A percentile compares a stretch with the other conserved stretches of the same genome.
These are phyloP conservation scores for Hymenoscyphus fructigenus DNA, from an alignment of 2,329 filamentous ascomycete genomes.

Conservation along the genomic window DNA sequence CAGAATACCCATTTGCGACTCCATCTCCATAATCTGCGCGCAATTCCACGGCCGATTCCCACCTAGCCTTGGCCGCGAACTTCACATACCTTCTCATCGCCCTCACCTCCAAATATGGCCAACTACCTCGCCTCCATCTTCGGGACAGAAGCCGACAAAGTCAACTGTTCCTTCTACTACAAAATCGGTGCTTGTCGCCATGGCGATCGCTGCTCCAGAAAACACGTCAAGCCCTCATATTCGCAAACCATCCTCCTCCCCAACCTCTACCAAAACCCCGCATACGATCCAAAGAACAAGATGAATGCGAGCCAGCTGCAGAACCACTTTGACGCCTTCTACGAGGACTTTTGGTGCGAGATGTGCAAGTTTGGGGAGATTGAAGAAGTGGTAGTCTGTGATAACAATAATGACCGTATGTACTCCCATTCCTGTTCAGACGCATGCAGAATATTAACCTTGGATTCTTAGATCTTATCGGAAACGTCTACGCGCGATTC, in stretches of 20 bases:
- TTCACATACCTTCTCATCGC: neutral
- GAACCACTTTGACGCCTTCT: constrained; percentile 99
- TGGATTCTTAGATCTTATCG: constrained; percentile 71
- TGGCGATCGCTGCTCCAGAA: constrained; percentile 95
- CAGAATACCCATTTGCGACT: neutral
- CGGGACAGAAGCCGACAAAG: constrained; percentile 98
- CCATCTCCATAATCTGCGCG: neutral
- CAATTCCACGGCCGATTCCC: neutral
- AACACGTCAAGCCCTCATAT: constrained; percentile 99
- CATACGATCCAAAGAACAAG: constrained; percentile 93
- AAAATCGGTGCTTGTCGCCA: constrained; percentile 99
- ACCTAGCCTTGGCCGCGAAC: neutral
- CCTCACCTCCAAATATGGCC: constrained; percentile 61
- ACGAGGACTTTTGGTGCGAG: constrained; percentile 99
- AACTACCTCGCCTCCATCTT: constrained; percentile 99
- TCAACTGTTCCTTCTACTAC: constrained; percentile 99
- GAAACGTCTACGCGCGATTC: constrained; percentile 99
- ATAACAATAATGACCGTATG: constrained; percentile 72
- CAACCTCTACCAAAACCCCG: constrained; percentile 98
- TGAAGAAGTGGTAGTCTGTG: constrained; percentile 96
- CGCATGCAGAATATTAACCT: constrained; percentile 27
- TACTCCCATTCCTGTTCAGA: neutral
- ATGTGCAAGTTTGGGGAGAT: constrained; percentile 98
- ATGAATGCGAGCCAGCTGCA: constrained; percentile 96
- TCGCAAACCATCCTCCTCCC: constrained; percentile 96